Evolutionary conservation across 345 rosid genomes (phyloP).

Genomic region (Microcos paniculata): DNA sequence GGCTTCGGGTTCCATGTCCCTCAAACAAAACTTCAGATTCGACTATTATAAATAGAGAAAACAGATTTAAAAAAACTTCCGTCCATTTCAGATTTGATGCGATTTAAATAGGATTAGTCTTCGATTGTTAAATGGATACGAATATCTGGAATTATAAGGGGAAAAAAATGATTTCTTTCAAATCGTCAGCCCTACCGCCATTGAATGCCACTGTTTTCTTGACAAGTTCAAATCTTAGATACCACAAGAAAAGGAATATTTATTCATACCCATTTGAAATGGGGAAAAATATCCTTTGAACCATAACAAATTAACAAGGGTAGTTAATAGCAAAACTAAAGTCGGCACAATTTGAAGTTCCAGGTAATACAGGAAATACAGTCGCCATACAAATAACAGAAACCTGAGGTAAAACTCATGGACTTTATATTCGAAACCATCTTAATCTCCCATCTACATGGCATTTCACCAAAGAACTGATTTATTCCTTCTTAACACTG

Average conservation of each 20-base stretch:
- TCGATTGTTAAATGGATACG: too few species aligned
- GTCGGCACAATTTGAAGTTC: not conserved
- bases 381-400: not conserved
- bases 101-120: too few species aligned
- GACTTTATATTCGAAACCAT: not conserved
- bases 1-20: too few species aligned
- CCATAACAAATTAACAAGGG: not conserved
- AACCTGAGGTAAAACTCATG: not conserved
- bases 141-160: too few species aligned
- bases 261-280: conserved; percentile 7
- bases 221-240: not conserved
- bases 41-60: too few species aligned
- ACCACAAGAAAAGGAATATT: not conserved
- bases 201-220: too few species aligned
- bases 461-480: conserved; percentile 15
- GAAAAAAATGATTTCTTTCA: too few species aligned
- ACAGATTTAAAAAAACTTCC: too few species aligned
- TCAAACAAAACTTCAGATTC: too few species aligned
- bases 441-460: conserved; percentile 15
- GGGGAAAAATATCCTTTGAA: not conserved
- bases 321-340: not conserved
- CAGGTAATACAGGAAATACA: not conserved
- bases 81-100: too few species aligned
- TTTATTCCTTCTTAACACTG: conserved; percentile 17
- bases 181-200: too few species aligned